Evolutionary conservation across 2,329 filamentous ascomycete species (phyloP), one percentile per base, ranked within the genome.

Genomic region (Fusarium nurragi): DNA sequence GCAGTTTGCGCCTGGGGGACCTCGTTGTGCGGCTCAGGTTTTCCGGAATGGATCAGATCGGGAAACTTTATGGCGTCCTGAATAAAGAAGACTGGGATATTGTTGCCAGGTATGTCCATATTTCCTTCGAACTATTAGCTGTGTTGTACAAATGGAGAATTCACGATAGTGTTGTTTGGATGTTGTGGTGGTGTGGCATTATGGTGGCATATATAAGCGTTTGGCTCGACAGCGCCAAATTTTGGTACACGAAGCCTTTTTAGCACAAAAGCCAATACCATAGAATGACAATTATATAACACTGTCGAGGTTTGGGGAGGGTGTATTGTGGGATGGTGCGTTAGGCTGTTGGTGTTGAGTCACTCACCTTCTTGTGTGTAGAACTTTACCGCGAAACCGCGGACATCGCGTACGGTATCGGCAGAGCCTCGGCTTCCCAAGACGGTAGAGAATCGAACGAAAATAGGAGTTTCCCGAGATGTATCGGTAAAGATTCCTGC

Each of bases 381-480:
- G 71, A 77, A 74, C 39, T 78, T 77, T 63, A 92, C 77, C 0
- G 91, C 90, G 64, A 94, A 95, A 2, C 92, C 91, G 34, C 91
- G 86, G 3, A 93, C 90, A 79, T 95, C 91, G n/a, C 92, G 86
- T 2, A 93, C 91, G 0, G 90, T 94, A 73, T 95, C 92, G 7
- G 91, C 90, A 48, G 88, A 91, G 13, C 91, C 92, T 30, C 88
- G 84, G 72, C 87, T 91, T 8, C 90, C 90, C 3, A 91, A 82
- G 0, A 92, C 91, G 0, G 92, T 94, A 0, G 91, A 94, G 75
- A 95, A 94, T 1, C 91, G 88, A 16, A 77, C 14, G 11, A 77
- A 77, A 0, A 76, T 48, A 0, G 75, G 75, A 0, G 75, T 79
- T 68, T 89, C 75, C 67, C 90, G 88, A 12, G 83, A 84, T 0